Base-by-base conservation (phyloP, 176 grass and related monocot genomes). In the Juncus inflexus region DNA sequence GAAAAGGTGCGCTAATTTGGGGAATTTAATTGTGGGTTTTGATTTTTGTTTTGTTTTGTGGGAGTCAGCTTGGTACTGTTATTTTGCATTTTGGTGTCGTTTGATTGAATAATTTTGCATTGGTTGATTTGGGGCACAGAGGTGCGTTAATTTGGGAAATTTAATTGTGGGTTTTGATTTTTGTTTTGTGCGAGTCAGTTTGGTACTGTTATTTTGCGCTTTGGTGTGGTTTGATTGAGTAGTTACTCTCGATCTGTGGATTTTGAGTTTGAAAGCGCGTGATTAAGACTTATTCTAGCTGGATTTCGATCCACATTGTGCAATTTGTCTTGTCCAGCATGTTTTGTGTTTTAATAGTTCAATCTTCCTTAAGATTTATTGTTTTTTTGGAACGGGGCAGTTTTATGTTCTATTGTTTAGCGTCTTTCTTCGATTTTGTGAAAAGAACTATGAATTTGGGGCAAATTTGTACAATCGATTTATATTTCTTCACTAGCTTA, bases 1-100 rank as follows among this genome's bases (percentile, higher is more conserved):
- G 43, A 47, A 47, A 69, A 59, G 58, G 39, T 55, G 53, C 10
- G 35, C 16, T 45, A 16, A 52, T 47, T 35, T 35, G 6, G 68
- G 15, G 19, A 13, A 36, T 71, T 47, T 71, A 10, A 35, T 19
- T 35, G 19, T 45, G 9, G 10, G 12, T 58, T 71, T 35, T n/a
- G 39, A 52, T 15, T 40, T 53, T 7, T 10, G 3, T 40, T 28
- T 40, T 55, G 3, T 69, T 12, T 40, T 55, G 3, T 69, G 9
- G 37, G 40, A 52, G 50, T 69, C 37, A 69, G 66, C 54, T 58
- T 58, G 50, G 2, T 70, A 58, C 66, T 58, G 2, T 56, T 56
- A 28, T 9, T 70, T 42, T 70, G 64, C 51, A 50, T 9, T 35
- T 53, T 43, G 11, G 39, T 59, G 12, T 12, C 9, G 45, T 12